Evolutionary conservation across 768 basidiomycete genomes (phyloP).

Genomic region (Psilocybe tampanensis): DNA sequence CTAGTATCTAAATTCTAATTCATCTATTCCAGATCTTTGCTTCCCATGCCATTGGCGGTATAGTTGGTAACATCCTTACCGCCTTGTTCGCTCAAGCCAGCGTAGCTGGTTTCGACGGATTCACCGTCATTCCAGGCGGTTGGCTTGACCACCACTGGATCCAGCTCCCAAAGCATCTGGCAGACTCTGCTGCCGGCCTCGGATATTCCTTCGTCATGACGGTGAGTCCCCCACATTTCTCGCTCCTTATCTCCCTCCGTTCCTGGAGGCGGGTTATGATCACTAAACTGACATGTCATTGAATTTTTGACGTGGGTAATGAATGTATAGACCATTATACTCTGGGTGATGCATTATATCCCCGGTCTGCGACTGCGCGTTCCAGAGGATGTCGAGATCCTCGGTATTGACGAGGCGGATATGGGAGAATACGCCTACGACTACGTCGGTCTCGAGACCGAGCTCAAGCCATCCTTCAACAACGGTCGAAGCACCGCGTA

Average conservation of each 20-base stretch:
- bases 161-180: constrained; percentile 87
- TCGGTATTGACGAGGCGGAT: constrained; percentile 89
- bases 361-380: constrained; percentile 71
- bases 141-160: constrained; percentile 85
- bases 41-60: constrained; percentile 77
- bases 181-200: constrained; percentile 68
- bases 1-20: constrained; percentile 6
- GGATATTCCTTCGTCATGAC: constrained; percentile 80
- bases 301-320: background rate
- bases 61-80: constrained; percentile 84
- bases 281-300: background rate
- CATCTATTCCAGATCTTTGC: constrained; percentile 75
- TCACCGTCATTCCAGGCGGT: constrained; percentile 70
- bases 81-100: constrained; percentile 84
- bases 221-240: constrained; percentile 37
- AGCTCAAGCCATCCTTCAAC: constrained; percentile 27
- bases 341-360: constrained; percentile 79
- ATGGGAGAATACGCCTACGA: constrained; percentile 92
- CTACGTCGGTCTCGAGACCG: constrained; percentile 70
- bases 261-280: background rate
- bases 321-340: constrained; percentile 57
- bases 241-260: background rate
- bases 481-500: constrained; percentile 13
- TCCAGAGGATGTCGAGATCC: constrained; percentile 59
- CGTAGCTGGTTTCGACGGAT: constrained; percentile 81